Evolutionary conservation across 2,329 filamentous ascomycete genomes (phyloP).

Genomic region (Alternaria novae-zelandiae): DNA sequence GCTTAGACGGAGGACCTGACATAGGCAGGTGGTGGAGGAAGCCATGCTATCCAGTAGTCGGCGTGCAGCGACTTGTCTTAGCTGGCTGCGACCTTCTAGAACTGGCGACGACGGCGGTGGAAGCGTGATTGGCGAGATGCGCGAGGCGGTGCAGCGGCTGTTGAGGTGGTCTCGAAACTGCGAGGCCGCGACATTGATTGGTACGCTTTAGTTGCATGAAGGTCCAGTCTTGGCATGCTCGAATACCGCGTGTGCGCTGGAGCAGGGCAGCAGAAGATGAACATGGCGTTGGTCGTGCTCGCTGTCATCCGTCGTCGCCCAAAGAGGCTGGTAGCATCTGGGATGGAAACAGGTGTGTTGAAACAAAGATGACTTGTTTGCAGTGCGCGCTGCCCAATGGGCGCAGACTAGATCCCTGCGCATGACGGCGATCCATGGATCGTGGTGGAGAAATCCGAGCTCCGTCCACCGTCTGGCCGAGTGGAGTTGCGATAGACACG

Average conservation of each 20-base stretch:
- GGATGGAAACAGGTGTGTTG: slow-evolving; percentile 30
- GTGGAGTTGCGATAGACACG: slow-evolving; percentile 14
- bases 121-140: slow-evolving; percentile 17
- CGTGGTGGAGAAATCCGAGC: slow-evolving; percentile 14
- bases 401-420: slow-evolving; percentile 15
- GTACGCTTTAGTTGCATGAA: slow-evolving; percentile 9
- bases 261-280: not conserved
- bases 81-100: slow-evolving; percentile 30
- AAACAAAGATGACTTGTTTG: slow-evolving; percentile 36
- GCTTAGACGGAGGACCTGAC: slow-evolving; percentile 15
- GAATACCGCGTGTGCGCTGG: not conserved
- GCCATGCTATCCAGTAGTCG: slow-evolving; percentile 26
- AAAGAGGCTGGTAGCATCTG: slow-evolving; percentile 24
- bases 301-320: slow-evolving; percentile 25
- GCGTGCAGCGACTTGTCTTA: slow-evolving; percentile 5
- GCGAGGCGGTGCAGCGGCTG: slow-evolving; percentile 43
- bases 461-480: slow-evolving; percentile 20
- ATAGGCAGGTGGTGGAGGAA: slow-evolving; percentile 29
- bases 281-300: not conserved
- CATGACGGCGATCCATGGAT: slow-evolving; percentile 29
- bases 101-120: slow-evolving; percentile 13
- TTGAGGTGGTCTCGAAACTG: slow-evolving; percentile 23
- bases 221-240: not conserved
- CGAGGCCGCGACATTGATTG: slow-evolving; percentile 26
- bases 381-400: slow-evolving; percentile 19